Evolutionary conservation across 306 rosid species (phyloP).

Genomic region (Rosa rugosa): DNA sequence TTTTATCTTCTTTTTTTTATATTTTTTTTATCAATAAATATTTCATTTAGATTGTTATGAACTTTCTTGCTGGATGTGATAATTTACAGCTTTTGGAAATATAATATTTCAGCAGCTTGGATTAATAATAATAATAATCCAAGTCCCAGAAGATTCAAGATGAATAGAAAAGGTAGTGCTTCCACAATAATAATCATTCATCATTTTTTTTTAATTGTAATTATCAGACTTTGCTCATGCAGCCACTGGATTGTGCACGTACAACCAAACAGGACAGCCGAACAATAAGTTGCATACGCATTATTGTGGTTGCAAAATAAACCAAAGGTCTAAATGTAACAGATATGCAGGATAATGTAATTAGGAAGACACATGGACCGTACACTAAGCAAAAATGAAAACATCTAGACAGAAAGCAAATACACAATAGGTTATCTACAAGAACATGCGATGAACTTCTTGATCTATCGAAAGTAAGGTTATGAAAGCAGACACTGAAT

Average conservation of each 20-base stretch:
- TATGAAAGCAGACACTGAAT: conserved; percentile 10
- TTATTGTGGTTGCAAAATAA: not conserved
- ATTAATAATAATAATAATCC: not conserved
- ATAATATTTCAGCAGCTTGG: not conserved
- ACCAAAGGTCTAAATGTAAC: not conserved
- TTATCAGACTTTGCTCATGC: not conserved
- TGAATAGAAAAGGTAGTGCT: not conserved
- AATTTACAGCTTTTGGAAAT: not conserved
- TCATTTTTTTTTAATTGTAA: not conserved
- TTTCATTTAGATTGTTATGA: not conserved
- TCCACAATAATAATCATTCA: not conserved
- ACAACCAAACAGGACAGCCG: not conserved
- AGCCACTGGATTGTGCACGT: not conserved
- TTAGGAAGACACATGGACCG: conserved; percentile 4
- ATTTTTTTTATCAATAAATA: not conserved
- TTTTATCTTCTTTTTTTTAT: not conserved
- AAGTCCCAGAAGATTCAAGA: not conserved
- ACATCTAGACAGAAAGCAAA: conserved; percentile 24
- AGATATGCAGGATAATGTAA: not conserved
- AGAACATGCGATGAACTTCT: conserved; percentile 4
- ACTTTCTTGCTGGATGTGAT: not conserved
- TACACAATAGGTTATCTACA: conserved; percentile 3
- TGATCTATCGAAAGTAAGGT: not conserved
- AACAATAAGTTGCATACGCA: not conserved
- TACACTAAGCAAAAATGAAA: conserved; percentile 23